Base-by-base conservation (phyloP, 1,284 basidiomycete genomes). In the Malassezia furfur region DNA sequence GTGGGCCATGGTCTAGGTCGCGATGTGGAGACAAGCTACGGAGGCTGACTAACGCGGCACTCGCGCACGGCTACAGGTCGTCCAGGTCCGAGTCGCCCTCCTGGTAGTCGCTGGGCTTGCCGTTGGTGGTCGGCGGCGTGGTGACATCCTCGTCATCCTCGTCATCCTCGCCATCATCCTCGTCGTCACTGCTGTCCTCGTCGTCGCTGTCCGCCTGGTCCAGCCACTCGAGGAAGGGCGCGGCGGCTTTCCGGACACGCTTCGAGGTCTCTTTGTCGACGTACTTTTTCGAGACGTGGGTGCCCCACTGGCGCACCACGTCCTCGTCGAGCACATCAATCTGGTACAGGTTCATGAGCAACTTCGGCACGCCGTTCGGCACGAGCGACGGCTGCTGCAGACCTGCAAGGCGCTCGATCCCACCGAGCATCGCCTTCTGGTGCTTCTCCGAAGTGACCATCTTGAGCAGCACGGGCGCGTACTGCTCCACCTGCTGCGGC, bases 281-380 rank as follows among this genome's bases (percentile, higher is more conserved):
- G 75, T 94, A 96, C 80, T 98, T 72, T 81, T 89, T 94, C 78
- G 86, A 88, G 67, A 94, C 90, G 71, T 96, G 93, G 6, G 88
- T 96, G 31, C 91, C 91, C 91, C 91, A 98, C 64, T 91, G 84
- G 48, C 81, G 83, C 61, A 91, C 80, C 15, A 94, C 81, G 30
- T 90, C 90, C 76, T 99, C 93, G 17, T 96, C 91, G 44, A 99
- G 78, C 19, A 96, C 80, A 67, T 98, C 93, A 46, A 81, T 82
- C 77, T 98, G 91, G 77, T 96, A 99, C 65, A 94, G 82, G 11
- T 78, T 83, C 93, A 98, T 96, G 61, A 99, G 81, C 61, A 94
- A 85, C 78, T 96, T 96, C 43, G 90, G 89, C 8, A 91, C 81
- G 38, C 71, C 72, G 59, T 63, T 72, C 56, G 70, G 72, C 5